Evolutionary conservation across 1,139 yeast genomes (phyloP), one percentile per base, ranked within the genome.

Genomic region (Hyphopichia wangnamkhiaoensis): DNA sequence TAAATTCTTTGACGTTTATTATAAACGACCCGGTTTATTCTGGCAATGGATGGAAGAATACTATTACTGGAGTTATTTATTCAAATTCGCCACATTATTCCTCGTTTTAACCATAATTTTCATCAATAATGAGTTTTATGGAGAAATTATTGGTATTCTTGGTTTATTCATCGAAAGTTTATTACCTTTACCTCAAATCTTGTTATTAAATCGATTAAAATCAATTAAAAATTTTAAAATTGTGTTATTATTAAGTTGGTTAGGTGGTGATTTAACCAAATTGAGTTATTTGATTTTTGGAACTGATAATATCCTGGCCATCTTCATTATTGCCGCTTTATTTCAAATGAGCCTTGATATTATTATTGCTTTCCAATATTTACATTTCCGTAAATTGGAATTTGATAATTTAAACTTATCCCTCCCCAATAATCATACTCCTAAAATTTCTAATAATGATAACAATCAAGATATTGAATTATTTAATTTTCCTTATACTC

Each of bases 181-280:
- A 17, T 68, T 90, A 41, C 97, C 97, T 3, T 65, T 90, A 37
- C 97, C 97, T 0, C 97, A 90, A 60, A 87, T 90, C 36, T 66
- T 91, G 24, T 68, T 88, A 42, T 75, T 88, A 40, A 76, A 81
- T 54, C 71, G 91, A 42, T 60, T 87, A 21, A 79, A 81, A 49
- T 79, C 88, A 1, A 81, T 85, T 5, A 84, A 84, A 48, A 93
- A 93, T 45, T 89, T 90, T 64, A 84, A 90, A 52, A 68, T 83
- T 34, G 77, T 91, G 27, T 66, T 90, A 37, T 60, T 90, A 35
- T 65, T 88, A 23, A 84, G 93, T 52, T 90, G 97, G 97, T 67
- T 90, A 8, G 84, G 93, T 44, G 96, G 97, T 37, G 97, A 90
- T 62, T 66, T 84, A 34, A 77, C 89, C 29, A 90, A 90, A 57